Conservation (phyloP, 257 asterid species). For the Datura wrightii region DNA sequence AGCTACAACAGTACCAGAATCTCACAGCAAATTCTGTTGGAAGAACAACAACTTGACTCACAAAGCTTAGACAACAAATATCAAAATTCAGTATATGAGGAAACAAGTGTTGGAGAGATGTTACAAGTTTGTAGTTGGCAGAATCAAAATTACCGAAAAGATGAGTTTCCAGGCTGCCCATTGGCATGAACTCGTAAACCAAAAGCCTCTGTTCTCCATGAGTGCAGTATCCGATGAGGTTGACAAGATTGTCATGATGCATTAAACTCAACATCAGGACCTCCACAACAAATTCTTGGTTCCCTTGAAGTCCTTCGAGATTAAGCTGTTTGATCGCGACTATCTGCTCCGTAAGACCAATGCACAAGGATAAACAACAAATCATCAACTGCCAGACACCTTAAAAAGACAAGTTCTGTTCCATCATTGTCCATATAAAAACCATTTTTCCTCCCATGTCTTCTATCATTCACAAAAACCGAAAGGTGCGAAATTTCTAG, state of each 20-base stretch:
- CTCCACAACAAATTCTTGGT: slow-evolving; percentile 39
- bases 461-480: not conserved
- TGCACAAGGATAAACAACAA: not conserved
- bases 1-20: not conserved
- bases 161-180: slow-evolving; percentile 38
- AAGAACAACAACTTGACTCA: not conserved
- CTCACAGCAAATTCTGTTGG: not conserved
- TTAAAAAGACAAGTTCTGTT: not conserved
- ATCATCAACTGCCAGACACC: not conserved
- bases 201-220: slow-evolving; percentile 36
- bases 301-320: slow-evolving; percentile 40
- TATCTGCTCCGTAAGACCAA: slow-evolving; percentile 45
- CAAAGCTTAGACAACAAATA: not conserved
- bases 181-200: slow-evolving; percentile 37
- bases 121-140: not conserved
- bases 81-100: not conserved
- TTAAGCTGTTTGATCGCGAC: slow-evolving; percentile 46
- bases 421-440: not conserved
- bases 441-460: not conserved
- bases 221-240: slow-evolving; percentile 39
- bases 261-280: slow-evolving; percentile 38
- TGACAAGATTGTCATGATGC: slow-evolving; percentile 37
- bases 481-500: not conserved
- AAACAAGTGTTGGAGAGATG: not conserved
- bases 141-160: slow-evolving; percentile 36